A percentile compares a stretch with the other conserved stretches of the same genome.
Evolutionary conservation across 257 asterid species (phyloP).

Genomic region (Verbena officinalis): DNA sequence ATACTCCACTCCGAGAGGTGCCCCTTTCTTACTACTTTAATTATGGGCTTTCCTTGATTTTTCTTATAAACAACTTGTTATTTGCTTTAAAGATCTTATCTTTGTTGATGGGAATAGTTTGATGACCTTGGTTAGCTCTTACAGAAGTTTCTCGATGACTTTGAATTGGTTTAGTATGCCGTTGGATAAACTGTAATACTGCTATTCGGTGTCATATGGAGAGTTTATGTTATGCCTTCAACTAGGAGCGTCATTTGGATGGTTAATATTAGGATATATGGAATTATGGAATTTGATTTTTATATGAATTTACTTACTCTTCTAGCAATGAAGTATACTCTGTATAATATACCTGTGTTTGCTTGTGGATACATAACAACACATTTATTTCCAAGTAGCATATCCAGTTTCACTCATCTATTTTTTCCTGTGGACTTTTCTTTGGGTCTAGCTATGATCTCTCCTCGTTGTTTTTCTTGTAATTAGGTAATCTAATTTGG

Average conservation of each 20-base stretch:
- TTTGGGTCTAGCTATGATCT: too few species aligned
- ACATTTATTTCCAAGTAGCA: too few species aligned
- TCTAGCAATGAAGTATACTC: too few species aligned
- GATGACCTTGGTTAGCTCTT: too few species aligned
- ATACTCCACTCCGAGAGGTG: conserved; percentile 83
- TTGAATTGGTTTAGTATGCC: not conserved
- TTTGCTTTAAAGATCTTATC: not conserved
- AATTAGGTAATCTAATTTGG: too few species aligned
- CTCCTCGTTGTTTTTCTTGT: too few species aligned
- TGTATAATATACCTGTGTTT: too few species aligned
- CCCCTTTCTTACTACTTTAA: conserved; percentile 4
- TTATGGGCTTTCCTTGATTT: conserved; percentile 9
- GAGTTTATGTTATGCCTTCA: not conserved
- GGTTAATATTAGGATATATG: conserved; percentile 7
- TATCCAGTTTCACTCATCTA: too few species aligned
- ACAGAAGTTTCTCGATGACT: not conserved
- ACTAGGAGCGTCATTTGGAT: conserved; percentile 13
- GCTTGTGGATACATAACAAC: too few species aligned
- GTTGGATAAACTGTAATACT: not conserved
- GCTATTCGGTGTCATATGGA: not conserved
- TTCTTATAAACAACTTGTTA: too few species aligned
- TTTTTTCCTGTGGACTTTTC: too few species aligned
- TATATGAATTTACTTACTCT: not conserved
- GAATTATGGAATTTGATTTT: conserved; percentile 3
- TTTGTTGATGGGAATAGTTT: conserved; percentile 6